phyloP scores from a whole-genome alignment of 163 green algal species.

The Scenedesmus sp. region DNA sequence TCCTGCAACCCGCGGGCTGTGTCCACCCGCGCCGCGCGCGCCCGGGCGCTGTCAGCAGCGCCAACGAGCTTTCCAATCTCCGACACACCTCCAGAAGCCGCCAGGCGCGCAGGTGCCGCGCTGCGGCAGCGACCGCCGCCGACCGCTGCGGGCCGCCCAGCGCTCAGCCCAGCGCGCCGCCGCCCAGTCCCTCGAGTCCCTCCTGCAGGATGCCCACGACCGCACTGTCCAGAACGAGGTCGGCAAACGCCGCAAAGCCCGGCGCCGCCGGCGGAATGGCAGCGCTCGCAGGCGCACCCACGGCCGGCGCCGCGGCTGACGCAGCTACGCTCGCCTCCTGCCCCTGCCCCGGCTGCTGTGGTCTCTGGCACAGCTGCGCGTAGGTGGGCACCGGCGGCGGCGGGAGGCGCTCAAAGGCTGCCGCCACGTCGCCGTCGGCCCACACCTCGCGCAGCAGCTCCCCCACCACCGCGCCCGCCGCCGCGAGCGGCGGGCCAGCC shows the following conservation, averaged over 20 bases:
- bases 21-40: no score
- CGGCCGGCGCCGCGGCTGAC: no score
- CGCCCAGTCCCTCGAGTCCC: constrained; percentile 29
- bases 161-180: no score
- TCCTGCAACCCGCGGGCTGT: no score
- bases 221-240: constrained; percentile 73
- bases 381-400: constrained; percentile 41
- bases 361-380: constrained; percentile 51
- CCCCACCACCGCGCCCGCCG: constrained; percentile 46
- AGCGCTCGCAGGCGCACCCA: not conserved
- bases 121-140: no score
- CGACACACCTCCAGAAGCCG: no score
- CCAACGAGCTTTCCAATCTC: no score
- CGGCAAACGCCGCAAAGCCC: constrained; percentile 63
- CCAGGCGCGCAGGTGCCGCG: no score
- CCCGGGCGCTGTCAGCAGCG: no score
- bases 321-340: not conserved
- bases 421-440: constrained; percentile 43
- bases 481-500: no score
- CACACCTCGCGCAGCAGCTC: constrained; percentile 49
- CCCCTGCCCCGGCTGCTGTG: constrained; percentile 18
- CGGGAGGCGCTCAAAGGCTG: constrained; percentile 44
- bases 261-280: not conserved
- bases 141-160: no score
- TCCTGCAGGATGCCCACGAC: constrained; percentile 68